Percentiles rank a stretch among this genome's conserved stretches.
Conservation (phyloP, 2,329 filamentous ascomycete genomes). For the Leptoxyphium fumago region DNA sequence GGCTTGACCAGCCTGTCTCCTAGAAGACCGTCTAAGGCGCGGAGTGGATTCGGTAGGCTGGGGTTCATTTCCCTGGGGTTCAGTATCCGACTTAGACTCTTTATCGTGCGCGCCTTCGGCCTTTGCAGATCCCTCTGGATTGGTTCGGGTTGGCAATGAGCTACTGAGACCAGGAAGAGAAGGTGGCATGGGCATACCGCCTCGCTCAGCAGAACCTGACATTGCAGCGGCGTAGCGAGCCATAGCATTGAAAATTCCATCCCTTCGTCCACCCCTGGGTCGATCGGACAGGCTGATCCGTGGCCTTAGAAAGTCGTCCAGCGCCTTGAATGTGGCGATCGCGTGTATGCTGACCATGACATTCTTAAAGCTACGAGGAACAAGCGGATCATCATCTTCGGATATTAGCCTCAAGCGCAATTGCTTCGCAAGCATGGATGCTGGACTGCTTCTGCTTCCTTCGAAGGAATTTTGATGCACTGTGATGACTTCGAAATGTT, state of each 20-base stretch:
- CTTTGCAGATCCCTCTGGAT: conserved; percentile 7
- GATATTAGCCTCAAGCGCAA: conserved; percentile 78
- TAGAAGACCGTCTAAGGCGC: conserved; percentile 18
- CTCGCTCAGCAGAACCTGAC: conserved; percentile 35
- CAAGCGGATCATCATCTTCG: conserved; percentile 77
- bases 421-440: conserved; percentile 94
- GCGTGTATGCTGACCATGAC: conserved; percentile 99
- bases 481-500: conserved; percentile 95
- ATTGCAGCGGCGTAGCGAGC: conserved; percentile 64
- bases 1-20: conserved; percentile 16
- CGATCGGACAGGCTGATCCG: conserved; percentile 72
- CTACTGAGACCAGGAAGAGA: conserved; percentile 18
- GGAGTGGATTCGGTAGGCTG: conserved; percentile 10
- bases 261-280: conserved; percentile 37
- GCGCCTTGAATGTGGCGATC: conserved; percentile 90
- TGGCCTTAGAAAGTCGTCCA: conserved; percentile 90
- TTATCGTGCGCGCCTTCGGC: conserved; percentile 2
- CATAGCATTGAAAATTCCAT: conserved; percentile 51
- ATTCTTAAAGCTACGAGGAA: conserved; percentile 73
- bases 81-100: conserved; percentile 11
- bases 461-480: conserved; percentile 88
- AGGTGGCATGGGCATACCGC: conserved; percentile 18
- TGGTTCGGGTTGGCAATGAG: conserved; percentile 14
- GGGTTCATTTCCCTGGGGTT: conserved; percentile 6
- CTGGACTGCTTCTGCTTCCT: conserved; percentile 75